These are phyloP conservation scores for Colletotrichum australisinense DNA, from an alignment of 2,329 filamentous ascomycete species.

Conservation along the genomic window DNA sequence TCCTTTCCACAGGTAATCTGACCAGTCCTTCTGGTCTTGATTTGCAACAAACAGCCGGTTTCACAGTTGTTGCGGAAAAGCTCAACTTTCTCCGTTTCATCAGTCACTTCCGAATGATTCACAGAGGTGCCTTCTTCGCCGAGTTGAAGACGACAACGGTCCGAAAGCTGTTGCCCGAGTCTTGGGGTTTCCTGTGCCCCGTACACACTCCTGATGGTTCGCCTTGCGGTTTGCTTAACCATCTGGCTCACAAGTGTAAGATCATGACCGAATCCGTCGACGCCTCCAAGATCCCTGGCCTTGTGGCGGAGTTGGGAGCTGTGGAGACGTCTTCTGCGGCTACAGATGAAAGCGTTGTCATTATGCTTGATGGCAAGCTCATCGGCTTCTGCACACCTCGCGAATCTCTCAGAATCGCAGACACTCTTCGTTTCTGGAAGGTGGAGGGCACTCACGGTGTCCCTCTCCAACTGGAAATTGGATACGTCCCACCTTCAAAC, in stretches of 20 bases:
- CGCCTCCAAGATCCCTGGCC: constrained; percentile 77
- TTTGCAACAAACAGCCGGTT: constrained; percentile 93
- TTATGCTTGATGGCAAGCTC: constrained; percentile 91
- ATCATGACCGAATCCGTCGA: constrained; percentile 83
- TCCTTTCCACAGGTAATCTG: constrained; percentile 94
- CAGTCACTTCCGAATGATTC: constrained; percentile 98
- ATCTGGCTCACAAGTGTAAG: constrained; percentile 94
- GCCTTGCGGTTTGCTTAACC: constrained; percentile 94
- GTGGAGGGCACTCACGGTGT: constrained; percentile 86
- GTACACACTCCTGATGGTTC: constrained; percentile 97
- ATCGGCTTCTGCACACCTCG: constrained; percentile 90
- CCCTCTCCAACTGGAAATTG: constrained; percentile 88
- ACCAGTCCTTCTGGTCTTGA: constrained; percentile 92
- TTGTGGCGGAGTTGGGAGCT: constrained; percentile 84
- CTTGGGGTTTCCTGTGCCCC: constrained; percentile 97
- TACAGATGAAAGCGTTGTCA: constrained; percentile 84
- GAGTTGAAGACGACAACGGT: constrained; percentile 98
- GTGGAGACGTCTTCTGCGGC: constrained; percentile 81
- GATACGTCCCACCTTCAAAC: constrained; percentile 86
- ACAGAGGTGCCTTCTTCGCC: constrained; percentile 98
- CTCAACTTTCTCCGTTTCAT: constrained; percentile 99
- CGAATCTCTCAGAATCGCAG: constrained; percentile 83
- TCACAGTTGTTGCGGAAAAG: constrained; percentile 97
- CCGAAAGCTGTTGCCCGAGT: constrained; percentile 93
- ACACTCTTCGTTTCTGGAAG: constrained; percentile 95